Conservation (phyloP, 2,329 filamentous ascomycete species). For the Sporothrix pallida region DNA sequence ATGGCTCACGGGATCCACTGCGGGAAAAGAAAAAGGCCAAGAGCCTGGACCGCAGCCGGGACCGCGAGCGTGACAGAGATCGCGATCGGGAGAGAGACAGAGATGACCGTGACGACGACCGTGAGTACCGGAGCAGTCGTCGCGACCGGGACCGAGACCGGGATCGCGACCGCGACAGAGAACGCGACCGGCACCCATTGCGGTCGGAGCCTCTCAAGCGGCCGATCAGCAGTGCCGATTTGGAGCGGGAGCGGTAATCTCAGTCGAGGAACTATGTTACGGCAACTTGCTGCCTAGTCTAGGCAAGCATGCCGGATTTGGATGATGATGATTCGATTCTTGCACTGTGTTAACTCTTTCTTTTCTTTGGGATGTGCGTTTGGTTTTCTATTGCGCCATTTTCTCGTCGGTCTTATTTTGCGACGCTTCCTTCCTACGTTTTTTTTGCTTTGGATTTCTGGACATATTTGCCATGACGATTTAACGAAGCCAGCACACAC, state of each 20-base stretch:
- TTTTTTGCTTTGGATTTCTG: background rate
- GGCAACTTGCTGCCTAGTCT: background rate
- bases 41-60: conserved; percentile 35
- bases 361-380: background rate
- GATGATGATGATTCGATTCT: conserved; percentile 6
- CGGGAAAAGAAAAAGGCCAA: conserved; percentile 43
- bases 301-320: background rate
- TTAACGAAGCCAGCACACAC: conserved; percentile 11
- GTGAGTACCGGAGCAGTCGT: conserved; percentile 32
- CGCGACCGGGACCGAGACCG: conserved; percentile 34
- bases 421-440: background rate
- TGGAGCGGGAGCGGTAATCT: conserved; percentile 50
- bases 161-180: conserved; percentile 38
- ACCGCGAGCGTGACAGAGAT: conserved; percentile 36
- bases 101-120: background rate
- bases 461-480: background rate
- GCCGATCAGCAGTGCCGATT: conserved; percentile 58
- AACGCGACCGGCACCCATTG: conserved; percentile 46
- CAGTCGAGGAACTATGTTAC: background rate
- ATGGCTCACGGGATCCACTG: conserved; percentile 43
- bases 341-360: background rate
- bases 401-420: background rate
- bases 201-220: conserved; percentile 52
- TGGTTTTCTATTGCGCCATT: background rate
- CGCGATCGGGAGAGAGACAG: conserved; percentile 36